A percentile compares a stretch with the other conserved stretches of the same genome.
phyloP scores from a whole-genome alignment of 1,139 yeast species.

The Taphrina betulina region DNA sequence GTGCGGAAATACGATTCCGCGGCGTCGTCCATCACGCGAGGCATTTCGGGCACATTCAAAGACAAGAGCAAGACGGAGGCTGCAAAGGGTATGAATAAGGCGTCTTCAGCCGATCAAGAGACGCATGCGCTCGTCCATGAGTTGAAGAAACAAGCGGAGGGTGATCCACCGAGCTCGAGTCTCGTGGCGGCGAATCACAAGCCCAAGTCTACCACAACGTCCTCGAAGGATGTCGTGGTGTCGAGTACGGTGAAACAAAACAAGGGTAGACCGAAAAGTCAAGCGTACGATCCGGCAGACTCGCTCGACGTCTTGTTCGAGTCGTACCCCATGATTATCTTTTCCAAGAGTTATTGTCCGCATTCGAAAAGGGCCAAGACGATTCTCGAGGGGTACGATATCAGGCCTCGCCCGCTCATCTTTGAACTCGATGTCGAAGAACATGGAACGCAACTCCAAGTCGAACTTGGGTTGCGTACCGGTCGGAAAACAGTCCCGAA shows the following conservation, averaged over 20 bases:
- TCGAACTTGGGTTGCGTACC: slow-evolving; percentile 68
- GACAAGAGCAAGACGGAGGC: slow-evolving; percentile 1
- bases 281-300: slow-evolving; percentile 13
- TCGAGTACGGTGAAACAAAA: neutral
- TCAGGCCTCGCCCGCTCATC: slow-evolving; percentile 67
- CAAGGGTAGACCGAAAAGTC: neutral
- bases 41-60: slow-evolving; percentile 6
- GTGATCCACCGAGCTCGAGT: neutral
- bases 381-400: slow-evolving; percentile 64
- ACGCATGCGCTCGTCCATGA: slow-evolving; percentile 30
- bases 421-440: slow-evolving; percentile 82
- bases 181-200: neutral
- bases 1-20: slow-evolving; percentile 1
- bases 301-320: slow-evolving; percentile 8
- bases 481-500: slow-evolving; percentile 95
- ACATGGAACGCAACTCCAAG: slow-evolving; percentile 72
- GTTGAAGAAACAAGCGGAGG: slow-evolving; percentile 20
- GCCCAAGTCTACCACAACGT: slow-evolving; percentile 1
- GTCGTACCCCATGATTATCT: slow-evolving; percentile 11
- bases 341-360: slow-evolving; percentile 48
- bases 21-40: slow-evolving; percentile 18
- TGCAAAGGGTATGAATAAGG: neutral
- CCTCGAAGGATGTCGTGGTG: neutral
- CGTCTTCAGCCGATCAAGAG: slow-evolving; percentile 12
- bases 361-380: slow-evolving; percentile 69